Base-by-base conservation (phyloP, 2,329 filamentous ascomycete species). In the Graphilbum sp. region DNA sequence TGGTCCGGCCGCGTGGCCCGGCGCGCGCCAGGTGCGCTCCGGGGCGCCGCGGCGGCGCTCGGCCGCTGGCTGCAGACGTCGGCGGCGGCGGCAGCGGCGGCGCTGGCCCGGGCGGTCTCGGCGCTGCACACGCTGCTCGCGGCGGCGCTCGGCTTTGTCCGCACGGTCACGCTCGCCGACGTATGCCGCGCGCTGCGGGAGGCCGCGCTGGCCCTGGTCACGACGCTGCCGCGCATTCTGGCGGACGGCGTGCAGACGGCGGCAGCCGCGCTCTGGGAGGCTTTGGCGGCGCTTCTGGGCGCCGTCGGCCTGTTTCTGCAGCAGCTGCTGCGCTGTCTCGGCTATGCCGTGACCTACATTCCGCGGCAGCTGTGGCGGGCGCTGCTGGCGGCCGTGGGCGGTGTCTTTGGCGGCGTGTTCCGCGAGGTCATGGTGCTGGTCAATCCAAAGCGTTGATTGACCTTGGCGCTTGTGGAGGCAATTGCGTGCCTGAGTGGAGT, bases 91-190 rank as follows among this genome's bases (percentile, higher is more conserved):
- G 56, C 1, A 40, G 41, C 20, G 32, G 52, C 15, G 47, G 52
- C 5, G 35, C 53, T 5, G 32, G 44, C n/a, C 48, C 48, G 5
- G 25, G 15, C 54, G 2, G 39, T 55, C 3, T 58, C 58, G 2
- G 43, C 57, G 0, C 2, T 62, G 1, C 58, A 62, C 35, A 64
- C 61, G 1, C 43, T 48, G 2, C 4, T 56, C 0, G 46, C 46
- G 31, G 58, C 59, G 0, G 44, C 58, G 1, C 13, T 57, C 4
- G 47, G 46, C 3, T 59, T 56, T 40, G 56, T 63, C 42, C 42
- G 46, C 12, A 29, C 34, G 1, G 52, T 62, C 39, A 63, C 57
- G 5, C 42, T 59, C n/a, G 44, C 43, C n/a, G 60, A 65, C 38
- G 48, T 65, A 3, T 53, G 52, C 49, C 47, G 58, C 36, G 59